Evolutionary conservation across 345 rosid species (phyloP).

Genomic region (Salix arbutifolia): DNA sequence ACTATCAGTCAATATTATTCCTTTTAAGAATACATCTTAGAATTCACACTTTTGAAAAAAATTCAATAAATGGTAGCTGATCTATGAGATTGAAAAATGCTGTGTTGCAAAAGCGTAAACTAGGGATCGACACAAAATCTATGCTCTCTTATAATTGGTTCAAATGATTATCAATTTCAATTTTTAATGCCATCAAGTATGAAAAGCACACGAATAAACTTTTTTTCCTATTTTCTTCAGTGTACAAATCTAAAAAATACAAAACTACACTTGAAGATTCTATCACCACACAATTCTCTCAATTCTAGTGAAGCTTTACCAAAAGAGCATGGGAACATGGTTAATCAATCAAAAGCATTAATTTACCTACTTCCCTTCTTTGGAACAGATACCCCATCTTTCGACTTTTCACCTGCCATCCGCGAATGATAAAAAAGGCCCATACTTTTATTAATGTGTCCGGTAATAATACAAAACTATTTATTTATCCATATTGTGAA

Average conservation of each 20-base stretch:
- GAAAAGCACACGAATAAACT: conserved; percentile 7
- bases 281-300: conserved; percentile 23
- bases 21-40: not conserved
- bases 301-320: conserved; percentile 35
- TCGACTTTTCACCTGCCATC: conserved; percentile 99
- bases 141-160: not conserved
- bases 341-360: conserved; percentile 61
- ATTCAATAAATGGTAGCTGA: not conserved
- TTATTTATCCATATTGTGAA: conserved; percentile 52
- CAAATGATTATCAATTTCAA: not conserved
- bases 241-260: conserved; percentile 23
- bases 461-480: conserved; percentile 45
- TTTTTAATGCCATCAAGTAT: conserved; percentile 5
- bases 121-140: not conserved
- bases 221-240: conserved; percentile 7
- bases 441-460: conserved; percentile 84
- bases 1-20: not conserved
- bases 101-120: not conserved
- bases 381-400: conserved; percentile 96
- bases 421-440: conserved; percentile 94
- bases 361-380: conserved; percentile 99
- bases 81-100: not conserved
- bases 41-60: not conserved
- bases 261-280: conserved; percentile 18
- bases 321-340: conserved; percentile 37